Percentiles rank a stretch among this genome's conserved stretches.
These are phyloP conservation scores for Persicaria tinctoria DNA, from an alignment of 148 eudicot genomes.

Conservation along the genomic window DNA sequence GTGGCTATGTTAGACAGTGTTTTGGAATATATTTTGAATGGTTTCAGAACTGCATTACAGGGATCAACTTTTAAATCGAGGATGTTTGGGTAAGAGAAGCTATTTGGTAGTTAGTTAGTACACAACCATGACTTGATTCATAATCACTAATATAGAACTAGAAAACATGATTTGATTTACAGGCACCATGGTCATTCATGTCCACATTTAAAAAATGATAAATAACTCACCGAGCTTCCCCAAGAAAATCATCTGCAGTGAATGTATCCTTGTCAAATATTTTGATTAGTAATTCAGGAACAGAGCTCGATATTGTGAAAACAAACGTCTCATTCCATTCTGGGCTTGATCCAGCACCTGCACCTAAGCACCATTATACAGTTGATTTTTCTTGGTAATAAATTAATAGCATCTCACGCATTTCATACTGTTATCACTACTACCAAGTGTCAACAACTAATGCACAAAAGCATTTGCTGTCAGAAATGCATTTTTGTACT, in stretches of 20 bases:
- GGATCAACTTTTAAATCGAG: not conserved
- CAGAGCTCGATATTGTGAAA: constrained; percentile 42
- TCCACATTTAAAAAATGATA: not conserved
- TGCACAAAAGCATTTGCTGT: not conserved
- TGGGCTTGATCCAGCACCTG: constrained; percentile 59
- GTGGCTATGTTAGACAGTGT: no score
- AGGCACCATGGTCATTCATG: no score
- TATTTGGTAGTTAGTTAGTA: no score
- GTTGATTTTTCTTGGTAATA: not conserved
- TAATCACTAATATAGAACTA: no score
- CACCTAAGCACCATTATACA: constrained; percentile 8
- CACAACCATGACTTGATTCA: no score
- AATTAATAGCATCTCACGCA: not conserved
- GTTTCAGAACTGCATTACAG: not conserved
- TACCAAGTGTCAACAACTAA: not conserved
- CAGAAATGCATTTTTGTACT: not conserved
- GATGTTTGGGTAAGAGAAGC: no score
- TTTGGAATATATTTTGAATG: not conserved
- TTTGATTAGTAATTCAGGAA: constrained; percentile 40
- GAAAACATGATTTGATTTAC: no score
- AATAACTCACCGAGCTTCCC: constrained; percentile 26
- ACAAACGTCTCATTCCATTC: constrained; percentile 81
- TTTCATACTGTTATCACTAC: not conserved
- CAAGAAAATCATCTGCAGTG: constrained; percentile 59
- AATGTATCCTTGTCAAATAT: constrained; percentile 62